phyloP scores from a whole-genome alignment of 441 rosid species.

The Euphorbia corollata region DNA sequence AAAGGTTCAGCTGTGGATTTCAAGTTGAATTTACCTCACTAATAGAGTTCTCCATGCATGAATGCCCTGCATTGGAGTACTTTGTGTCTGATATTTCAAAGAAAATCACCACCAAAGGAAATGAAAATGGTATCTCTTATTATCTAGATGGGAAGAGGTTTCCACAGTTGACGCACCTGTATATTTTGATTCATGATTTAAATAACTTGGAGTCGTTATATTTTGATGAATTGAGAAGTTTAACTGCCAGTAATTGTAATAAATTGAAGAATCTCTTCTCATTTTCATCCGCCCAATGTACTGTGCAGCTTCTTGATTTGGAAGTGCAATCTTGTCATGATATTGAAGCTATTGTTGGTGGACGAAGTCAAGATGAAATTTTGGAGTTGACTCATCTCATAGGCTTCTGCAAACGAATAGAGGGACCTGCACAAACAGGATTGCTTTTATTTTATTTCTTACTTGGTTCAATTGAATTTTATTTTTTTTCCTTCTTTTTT shows the following conservation, averaged over 20 bases:
- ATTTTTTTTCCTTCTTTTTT: too few species aligned
- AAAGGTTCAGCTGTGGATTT: constrained; percentile 4
- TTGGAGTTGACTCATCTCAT: too few species aligned
- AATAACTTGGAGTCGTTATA: neutral
- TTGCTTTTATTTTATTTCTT: too few species aligned
- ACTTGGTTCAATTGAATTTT: too few species aligned
- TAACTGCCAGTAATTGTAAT: neutral
- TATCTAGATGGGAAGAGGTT: neutral
- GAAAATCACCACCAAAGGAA: neutral
- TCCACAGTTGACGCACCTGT: neutral
- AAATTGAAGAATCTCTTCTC: too few species aligned
- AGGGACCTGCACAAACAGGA: too few species aligned
- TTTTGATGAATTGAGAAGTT: neutral
- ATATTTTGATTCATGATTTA: neutral
- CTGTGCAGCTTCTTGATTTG: too few species aligned
- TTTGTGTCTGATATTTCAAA: neutral
- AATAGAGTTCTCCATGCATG: neutral
- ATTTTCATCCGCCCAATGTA: too few species aligned
- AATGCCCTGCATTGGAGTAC: neutral
- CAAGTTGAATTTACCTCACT: constrained; percentile 11
- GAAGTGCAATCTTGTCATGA: too few species aligned
- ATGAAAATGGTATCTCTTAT: neutral
- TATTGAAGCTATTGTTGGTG: too few species aligned
- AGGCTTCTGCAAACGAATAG: too few species aligned
- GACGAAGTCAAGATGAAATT: too few species aligned